Evolutionary conservation across 306 rosid species (phyloP), one percentile per base, ranked within the genome.

Genomic region (Dryas drummondii): DNA sequence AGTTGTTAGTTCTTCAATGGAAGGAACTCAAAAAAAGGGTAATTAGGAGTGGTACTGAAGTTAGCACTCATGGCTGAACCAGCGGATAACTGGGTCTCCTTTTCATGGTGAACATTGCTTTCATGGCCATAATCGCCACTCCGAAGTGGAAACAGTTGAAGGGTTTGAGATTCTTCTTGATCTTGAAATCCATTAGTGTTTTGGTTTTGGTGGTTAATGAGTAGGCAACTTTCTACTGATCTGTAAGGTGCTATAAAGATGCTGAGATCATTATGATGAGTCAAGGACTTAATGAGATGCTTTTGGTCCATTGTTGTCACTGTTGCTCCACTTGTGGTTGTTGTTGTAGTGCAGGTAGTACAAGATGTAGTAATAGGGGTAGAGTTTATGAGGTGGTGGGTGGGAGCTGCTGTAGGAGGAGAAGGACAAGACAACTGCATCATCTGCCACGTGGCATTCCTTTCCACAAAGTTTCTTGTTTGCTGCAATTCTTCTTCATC

Each of bases 371-470:
- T 22, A 22, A 22, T 22, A 64, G 78, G 72, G 57, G 76, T 52
- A 17, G 67, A 40, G 81, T 73, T 84, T 68, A 85, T 82, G 85
- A 78, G 90, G 82, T 85, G 80, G 81, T 67, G 50, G 77, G 54
- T 47, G 53, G 61, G 41, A 65, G 70, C 37, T 32, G 37, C 37
- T 32, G 37, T 27, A 68, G 45, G 77, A 46, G 55, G 68, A 6
- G 70, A 26, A 17, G 79, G 81, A 88, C 82, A 82, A 50, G 94
- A 78, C 76, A 82, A 60, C 80, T 86, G 96, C 86, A 89, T 88
- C 87, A 82, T 82, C 16, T 89, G 98, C 91, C 94, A 89, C 80
- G 92, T 91, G 96, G 96, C 88, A 89, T 91, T 87, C 90, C 86
- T 86, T 85, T 87, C 93, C 57, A 72, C 79, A 48, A 89, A 86